Conservation (phyloP, 2,329 filamentous ascomycete genomes). For the Cladosporium oxysporum region DNA sequence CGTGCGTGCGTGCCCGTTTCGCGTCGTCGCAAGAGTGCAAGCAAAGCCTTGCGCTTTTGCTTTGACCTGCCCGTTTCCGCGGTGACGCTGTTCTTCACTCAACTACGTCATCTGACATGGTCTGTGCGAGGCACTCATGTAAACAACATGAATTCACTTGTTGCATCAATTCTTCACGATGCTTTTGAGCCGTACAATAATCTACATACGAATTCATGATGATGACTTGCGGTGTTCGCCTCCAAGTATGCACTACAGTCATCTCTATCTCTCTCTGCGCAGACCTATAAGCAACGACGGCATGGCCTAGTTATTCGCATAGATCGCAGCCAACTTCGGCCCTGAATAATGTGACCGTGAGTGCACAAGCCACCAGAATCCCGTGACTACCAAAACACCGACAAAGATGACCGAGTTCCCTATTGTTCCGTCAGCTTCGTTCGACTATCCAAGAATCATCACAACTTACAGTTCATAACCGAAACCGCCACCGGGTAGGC, state of each 20-base stretch:
- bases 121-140: background rate
- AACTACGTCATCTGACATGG: background rate
- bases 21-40: background rate
- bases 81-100: conserved; percentile 1
- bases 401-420: conserved; percentile 57
- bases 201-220: background rate
- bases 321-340: conserved; percentile 44
- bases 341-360: conserved; percentile 53
- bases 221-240: background rate
- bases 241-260: background rate
- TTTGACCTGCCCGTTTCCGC: background rate
- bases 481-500: conserved; percentile 31
- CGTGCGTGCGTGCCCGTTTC: background rate
- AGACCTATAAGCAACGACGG: background rate
- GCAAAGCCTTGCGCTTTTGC: background rate
- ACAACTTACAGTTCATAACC: conserved; percentile 43
- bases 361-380: conserved; percentile 54
- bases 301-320: background rate
- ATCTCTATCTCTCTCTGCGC: background rate
- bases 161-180: too few species aligned
- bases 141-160: background rate
- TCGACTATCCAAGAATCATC: conserved; percentile 31
- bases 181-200: background rate
- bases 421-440: conserved; percentile 39
- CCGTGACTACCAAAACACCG: conserved; percentile 50